Percentiles rank a stretch among this genome's conserved stretches.
phyloP scores from a whole-genome alignment of 306 rosid species.

The Hippophae gyantsensis region DNA sequence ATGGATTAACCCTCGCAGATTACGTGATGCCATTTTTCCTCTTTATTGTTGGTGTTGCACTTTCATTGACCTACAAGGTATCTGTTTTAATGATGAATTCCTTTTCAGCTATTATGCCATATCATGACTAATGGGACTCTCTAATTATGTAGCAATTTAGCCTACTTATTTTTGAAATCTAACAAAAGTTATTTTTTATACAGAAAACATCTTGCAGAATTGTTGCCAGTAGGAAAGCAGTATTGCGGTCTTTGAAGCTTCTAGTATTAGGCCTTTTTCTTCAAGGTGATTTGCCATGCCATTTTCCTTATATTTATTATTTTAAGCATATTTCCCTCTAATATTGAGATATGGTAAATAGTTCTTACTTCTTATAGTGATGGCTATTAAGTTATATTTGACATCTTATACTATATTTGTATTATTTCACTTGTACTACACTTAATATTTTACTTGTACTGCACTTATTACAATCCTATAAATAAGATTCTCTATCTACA shows the following conservation, averaged over 20 bases:
- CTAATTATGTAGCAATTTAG: neutral
- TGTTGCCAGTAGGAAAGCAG: constrained; percentile 58
- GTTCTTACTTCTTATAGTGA: no score
- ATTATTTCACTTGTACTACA: no score
- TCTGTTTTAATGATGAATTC: neutral
- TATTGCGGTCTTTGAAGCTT: constrained; percentile 63
- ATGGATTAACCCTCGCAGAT: constrained; percentile 89
- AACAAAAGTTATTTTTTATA: constrained; percentile 4
- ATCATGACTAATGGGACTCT: neutral
- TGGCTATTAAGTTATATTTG: no score
- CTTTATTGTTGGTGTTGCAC: constrained; percentile 84
- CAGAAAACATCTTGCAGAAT: constrained; percentile 59
- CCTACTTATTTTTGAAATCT: neutral
- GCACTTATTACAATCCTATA: no score
- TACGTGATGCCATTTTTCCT: constrained; percentile 93
- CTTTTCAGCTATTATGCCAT: neutral
- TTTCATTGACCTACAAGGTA: constrained; percentile 91
- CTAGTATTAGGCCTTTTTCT: constrained; percentile 69
- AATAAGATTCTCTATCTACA: no score
- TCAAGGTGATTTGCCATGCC: constrained; percentile 50
- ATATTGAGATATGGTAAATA: no score
- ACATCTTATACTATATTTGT: no score
- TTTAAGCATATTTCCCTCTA: neutral
- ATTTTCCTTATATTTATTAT: neutral
- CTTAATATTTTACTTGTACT: no score